Conservation (phyloP, 257 asterid species). For the Leptodermis oblonga region DNA sequence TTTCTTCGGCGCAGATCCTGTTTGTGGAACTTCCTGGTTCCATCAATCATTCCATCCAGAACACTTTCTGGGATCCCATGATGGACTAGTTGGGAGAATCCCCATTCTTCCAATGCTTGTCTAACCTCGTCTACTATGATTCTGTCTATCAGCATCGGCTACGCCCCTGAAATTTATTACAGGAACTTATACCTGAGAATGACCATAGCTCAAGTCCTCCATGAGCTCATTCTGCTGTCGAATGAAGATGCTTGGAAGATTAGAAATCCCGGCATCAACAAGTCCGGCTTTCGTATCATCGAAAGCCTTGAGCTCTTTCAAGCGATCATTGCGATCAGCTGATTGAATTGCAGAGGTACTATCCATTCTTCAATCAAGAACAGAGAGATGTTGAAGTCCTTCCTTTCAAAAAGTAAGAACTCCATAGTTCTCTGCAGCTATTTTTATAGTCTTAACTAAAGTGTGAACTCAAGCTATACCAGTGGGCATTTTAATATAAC, state of each 20-base stretch:
- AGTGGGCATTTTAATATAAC: not conserved
- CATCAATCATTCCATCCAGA: conserved; percentile 45
- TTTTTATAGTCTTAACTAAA: not conserved
- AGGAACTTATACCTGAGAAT: conserved; percentile 31
- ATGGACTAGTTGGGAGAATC: conserved; percentile 52
- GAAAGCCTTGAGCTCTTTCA: conserved; percentile 20
- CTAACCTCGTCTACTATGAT: conserved; percentile 24
- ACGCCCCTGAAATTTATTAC: conserved; percentile 35
- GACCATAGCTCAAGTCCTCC: conserved; percentile 19
- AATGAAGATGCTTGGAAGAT: conserved; percentile 23
- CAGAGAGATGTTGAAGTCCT: not conserved
- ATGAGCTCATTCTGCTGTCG: conserved; percentile 32
- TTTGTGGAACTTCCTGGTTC: conserved; percentile 46
- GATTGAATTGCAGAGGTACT: conserved; percentile 3
- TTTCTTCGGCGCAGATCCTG: conserved; percentile 41
- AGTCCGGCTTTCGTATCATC: conserved; percentile 26
- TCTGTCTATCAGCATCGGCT: conserved; percentile 12
- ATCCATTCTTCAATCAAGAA: not conserved
- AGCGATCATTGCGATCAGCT: conserved; percentile 10
- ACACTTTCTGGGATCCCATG: conserved; percentile 45
- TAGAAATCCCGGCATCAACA: conserved; percentile 23
- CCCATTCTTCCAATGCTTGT: conserved; percentile 49
- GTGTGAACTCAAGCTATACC: not conserved
- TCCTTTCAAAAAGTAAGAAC: not conserved
- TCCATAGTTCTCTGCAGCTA: not conserved